A percentile compares a stretch with the other conserved stretches of the same genome.
Evolutionary conservation across 441 rosid genomes (phyloP).

Genomic region (Syzygium malaccense): DNA sequence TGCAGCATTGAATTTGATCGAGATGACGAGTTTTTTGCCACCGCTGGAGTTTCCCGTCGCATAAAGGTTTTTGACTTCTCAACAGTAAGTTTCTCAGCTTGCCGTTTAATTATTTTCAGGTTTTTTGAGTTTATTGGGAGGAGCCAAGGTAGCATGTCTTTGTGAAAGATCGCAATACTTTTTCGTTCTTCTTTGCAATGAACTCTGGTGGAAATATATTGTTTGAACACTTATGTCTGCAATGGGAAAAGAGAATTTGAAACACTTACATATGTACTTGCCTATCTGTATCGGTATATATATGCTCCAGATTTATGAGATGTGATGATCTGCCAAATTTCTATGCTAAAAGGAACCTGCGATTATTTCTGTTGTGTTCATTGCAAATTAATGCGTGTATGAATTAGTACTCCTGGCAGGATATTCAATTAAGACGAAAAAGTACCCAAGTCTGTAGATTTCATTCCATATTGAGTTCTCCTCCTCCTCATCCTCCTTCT

Average conservation of each 20-base stretch:
- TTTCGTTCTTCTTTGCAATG: background rate
- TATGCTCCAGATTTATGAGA: background rate
- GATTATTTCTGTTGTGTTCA: background rate
- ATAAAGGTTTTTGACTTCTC: conserved; percentile 96
- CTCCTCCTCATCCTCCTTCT: background rate
- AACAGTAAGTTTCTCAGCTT: conserved; percentile 40
- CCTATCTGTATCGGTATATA: background rate
- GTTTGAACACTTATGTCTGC: background rate
- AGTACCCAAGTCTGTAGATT: background rate
- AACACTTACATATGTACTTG: background rate
- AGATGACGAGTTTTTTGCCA: conserved; percentile 94
- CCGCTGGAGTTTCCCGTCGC: conserved; percentile 97
- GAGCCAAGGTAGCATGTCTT: background rate
- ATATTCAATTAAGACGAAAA: background rate
- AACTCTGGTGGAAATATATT: background rate
- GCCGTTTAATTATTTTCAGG: background rate
- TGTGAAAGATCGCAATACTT: background rate
- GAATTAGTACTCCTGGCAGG: background rate
- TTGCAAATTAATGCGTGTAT: background rate
- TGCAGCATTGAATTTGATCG: conserved; percentile 97
- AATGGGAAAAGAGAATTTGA: background rate
- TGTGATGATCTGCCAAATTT: background rate
- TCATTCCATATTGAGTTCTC: background rate
- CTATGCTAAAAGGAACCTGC: background rate
- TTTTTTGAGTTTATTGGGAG: conserved; percentile 3